Conservation (phyloP, 2,329 filamentous ascomycete genomes). For the Colletotrichum echinochloae region DNA sequence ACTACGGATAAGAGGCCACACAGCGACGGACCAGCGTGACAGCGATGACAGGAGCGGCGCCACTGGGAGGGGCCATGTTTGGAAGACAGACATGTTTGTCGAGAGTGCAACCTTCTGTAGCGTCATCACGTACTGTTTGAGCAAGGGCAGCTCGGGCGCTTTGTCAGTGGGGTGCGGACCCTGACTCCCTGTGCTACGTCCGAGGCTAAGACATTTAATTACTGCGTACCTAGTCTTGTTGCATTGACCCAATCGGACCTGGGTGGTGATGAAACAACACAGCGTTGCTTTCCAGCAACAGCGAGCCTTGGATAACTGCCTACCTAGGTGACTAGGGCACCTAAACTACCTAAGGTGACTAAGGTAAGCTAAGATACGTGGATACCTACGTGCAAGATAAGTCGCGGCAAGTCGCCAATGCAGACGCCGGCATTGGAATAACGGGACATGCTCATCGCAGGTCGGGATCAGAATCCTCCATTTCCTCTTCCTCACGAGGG, state of each 20-base stretch:
- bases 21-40: constrained; percentile 8
- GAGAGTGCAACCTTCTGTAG: neutral
- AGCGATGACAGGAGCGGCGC: constrained; percentile 13
- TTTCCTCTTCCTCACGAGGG: neutral
- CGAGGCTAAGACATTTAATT: constrained; percentile 8
- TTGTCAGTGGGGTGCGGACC: constrained; percentile 6
- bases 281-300: constrained; percentile 2
- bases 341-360: no score
- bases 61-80: constrained; percentile 1
- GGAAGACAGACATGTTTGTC: neutral
- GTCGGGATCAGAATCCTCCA: constrained; percentile 16
- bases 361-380: no score
- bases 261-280: constrained; percentile 7
- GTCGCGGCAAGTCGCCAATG: neutral
- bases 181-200: neutral
- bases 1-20: constrained; percentile 3
- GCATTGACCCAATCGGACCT: constrained; percentile 7
- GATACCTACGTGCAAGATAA: neutral
- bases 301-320: neutral
- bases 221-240: neutral
- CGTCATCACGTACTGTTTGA: neutral
- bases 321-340: no score
- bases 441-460: constrained; percentile 1
- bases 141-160: constrained; percentile 23
- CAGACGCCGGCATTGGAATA: neutral